A percentile compares a stretch with the other conserved stretches of the same genome.
These are phyloP conservation scores for Acacia melanoxylon DNA, from an alignment of 306 rosid genomes.

Conservation along the genomic window DNA sequence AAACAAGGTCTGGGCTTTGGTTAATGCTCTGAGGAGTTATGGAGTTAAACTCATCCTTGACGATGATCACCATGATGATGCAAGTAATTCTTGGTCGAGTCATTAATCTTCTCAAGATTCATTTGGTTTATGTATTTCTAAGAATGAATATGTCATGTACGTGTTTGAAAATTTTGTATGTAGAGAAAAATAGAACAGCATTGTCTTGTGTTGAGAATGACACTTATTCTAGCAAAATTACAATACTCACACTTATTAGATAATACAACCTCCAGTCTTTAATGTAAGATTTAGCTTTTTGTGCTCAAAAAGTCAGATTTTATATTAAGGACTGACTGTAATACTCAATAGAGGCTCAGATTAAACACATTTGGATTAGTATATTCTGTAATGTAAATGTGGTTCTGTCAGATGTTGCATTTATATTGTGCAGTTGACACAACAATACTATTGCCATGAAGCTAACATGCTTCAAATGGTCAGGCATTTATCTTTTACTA, in stretches of 20 bases:
- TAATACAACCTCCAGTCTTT: too few species aligned
- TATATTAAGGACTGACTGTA: too few species aligned
- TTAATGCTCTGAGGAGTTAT: conserved; percentile 70
- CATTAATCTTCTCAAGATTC: conserved; percentile 23
- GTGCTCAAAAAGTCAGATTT: too few species aligned
- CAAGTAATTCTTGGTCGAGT: conserved; percentile 33
- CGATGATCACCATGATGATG: conserved; percentile 43
- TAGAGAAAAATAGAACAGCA: background rate
- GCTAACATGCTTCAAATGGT: background rate
- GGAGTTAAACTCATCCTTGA: conserved; percentile 74
- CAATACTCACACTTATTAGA: background rate
- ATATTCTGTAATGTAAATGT: background rate
- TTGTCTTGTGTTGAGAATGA: conserved; percentile 2
- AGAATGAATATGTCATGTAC: background rate
- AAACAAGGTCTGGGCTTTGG: conserved; percentile 85
- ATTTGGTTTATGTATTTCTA: background rate
- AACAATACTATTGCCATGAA: background rate
- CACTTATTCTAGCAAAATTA: background rate
- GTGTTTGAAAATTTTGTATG: background rate
- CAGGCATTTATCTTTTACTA: background rate
- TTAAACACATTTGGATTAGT: background rate
- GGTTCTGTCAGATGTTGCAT: background rate
- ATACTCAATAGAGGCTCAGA: background rate
- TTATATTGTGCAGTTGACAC: background rate
- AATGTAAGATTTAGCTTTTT: too few species aligned